Conservation (phyloP, 805 yeast species). For the Starmerella floricola region DNA sequence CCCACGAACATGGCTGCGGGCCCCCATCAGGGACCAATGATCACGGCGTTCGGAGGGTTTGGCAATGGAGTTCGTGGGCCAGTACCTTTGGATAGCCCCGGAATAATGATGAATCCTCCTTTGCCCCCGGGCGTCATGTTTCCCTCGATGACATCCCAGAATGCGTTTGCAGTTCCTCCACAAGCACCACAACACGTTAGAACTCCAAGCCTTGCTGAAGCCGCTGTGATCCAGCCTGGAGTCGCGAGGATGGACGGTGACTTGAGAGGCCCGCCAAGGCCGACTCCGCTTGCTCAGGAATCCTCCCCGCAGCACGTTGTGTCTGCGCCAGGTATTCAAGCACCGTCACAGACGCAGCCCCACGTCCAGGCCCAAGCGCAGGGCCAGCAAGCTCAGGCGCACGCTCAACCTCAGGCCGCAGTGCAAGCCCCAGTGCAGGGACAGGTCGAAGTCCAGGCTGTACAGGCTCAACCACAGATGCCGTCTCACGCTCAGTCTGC, state of each 20-base stretch:
- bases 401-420: background rate
- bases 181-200: too few species aligned
- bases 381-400: background rate
- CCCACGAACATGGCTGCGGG: too few species aligned
- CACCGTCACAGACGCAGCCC: background rate
- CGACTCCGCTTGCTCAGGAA: too few species aligned
- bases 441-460: conserved; percentile 5
- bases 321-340: too few species aligned
- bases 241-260: too few species aligned
- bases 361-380: background rate
- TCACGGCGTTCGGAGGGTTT: too few species aligned
- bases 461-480: background rate
- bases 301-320: too few species aligned
- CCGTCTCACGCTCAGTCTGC: background rate
- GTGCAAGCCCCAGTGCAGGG: conserved; percentile 17
- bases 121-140: conserved; percentile 3
- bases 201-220: too few species aligned
- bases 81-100: conserved; percentile 12
- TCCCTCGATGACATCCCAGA: background rate
- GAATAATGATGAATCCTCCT: conserved; percentile 8
- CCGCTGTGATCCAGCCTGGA: too few species aligned
- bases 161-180: too few species aligned
- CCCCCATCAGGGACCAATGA: background rate
- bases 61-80: conserved; percentile 1
- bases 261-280: too few species aligned